Conservation (phyloP, 2,329 filamentous ascomycete genomes). For the Pseudocercospora cruenta region DNA sequence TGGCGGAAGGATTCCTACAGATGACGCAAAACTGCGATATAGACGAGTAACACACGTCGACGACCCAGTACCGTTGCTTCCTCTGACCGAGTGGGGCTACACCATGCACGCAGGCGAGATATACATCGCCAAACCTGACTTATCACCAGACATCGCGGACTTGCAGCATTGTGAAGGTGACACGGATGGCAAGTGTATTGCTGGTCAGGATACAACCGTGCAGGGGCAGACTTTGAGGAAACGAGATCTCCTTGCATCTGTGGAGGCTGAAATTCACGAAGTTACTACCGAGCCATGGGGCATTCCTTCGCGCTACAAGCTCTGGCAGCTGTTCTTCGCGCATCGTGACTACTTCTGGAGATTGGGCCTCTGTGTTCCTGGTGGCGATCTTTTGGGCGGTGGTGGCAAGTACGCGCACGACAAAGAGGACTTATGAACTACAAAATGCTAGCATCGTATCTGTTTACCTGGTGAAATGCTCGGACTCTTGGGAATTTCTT, state of each 20-base stretch:
- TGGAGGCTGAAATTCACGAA: constrained; percentile 38
- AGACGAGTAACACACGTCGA: constrained; percentile 81
- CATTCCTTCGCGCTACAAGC: constrained; percentile 64
- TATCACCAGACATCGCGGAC: constrained; percentile 71
- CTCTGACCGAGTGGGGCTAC: constrained; percentile 87
- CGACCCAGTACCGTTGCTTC: constrained; percentile 88
- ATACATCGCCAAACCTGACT: constrained; percentile 72
- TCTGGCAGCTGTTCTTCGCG: constrained; percentile 93
- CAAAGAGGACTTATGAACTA: constrained; percentile 34
- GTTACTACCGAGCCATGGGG: constrained; percentile 37
- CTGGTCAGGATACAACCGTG: constrained; percentile 55
- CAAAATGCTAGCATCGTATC: background rate
- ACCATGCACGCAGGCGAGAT: constrained; percentile 83
- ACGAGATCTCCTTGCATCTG: constrained; percentile 30
- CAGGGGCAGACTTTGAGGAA: constrained; percentile 1
- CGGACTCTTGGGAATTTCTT: background rate
- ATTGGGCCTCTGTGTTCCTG: constrained; percentile 81
- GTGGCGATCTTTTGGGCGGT: constrained; percentile 37
- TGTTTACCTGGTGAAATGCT: background rate
- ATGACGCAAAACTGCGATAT: constrained; percentile 51
- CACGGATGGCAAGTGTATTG: constrained; percentile 72
- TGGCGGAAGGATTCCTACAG: constrained; percentile 5
- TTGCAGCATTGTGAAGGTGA: constrained; percentile 73
- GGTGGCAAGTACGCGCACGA: constrained; percentile 29
- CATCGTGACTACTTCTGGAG: constrained; percentile 98